Conservation (phyloP, 495 filamentous ascomycete genomes). For the Aspergillus affinis region DNA sequence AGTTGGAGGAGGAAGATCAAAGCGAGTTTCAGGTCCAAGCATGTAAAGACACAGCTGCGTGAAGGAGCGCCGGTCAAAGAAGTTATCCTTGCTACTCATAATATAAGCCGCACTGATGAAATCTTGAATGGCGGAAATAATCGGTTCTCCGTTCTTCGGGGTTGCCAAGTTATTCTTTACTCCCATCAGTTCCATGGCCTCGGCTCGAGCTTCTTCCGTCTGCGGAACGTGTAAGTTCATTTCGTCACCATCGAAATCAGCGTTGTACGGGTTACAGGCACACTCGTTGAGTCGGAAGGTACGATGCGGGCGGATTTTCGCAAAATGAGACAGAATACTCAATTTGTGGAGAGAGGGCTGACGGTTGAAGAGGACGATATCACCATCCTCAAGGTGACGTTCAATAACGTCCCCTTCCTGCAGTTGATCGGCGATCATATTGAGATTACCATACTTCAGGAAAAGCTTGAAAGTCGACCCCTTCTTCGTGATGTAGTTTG, state of each 20-base stretch:
- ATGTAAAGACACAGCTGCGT: constrained; percentile 90
- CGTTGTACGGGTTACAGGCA: constrained; percentile 97
- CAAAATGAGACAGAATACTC: constrained; percentile 92
- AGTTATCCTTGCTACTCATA: constrained; percentile 87
- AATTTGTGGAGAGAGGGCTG: constrained; percentile 98
- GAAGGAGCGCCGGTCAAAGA: constrained; percentile 84
- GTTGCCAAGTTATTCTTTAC: constrained; percentile 95
- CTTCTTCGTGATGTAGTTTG: constrained; percentile 77
- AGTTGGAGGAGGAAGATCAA: constrained; percentile 84
- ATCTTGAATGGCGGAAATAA: constrained; percentile 97
- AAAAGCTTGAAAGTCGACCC: constrained; percentile 65
- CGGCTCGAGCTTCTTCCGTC: constrained; percentile 93
- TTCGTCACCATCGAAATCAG: constrained; percentile 98
- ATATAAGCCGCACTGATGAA: constrained; percentile 96
- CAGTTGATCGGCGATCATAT: constrained; percentile 65
- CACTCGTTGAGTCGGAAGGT: constrained; percentile 98
- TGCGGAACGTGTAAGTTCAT: constrained; percentile 99
- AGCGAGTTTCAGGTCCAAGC: constrained; percentile 75
- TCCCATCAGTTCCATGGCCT: constrained; percentile 96
- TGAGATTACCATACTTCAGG: constrained; percentile 70
- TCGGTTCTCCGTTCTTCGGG: constrained; percentile 96
- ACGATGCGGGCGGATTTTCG: constrained; percentile 89
- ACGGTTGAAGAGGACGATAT: constrained; percentile 97
- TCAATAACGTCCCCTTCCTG: constrained; percentile 86
- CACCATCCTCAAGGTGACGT: constrained; percentile 90